Base-by-base conservation (phyloP, 2,329 filamentous ascomycete genomes). In the Cadophora gregata region DNA sequence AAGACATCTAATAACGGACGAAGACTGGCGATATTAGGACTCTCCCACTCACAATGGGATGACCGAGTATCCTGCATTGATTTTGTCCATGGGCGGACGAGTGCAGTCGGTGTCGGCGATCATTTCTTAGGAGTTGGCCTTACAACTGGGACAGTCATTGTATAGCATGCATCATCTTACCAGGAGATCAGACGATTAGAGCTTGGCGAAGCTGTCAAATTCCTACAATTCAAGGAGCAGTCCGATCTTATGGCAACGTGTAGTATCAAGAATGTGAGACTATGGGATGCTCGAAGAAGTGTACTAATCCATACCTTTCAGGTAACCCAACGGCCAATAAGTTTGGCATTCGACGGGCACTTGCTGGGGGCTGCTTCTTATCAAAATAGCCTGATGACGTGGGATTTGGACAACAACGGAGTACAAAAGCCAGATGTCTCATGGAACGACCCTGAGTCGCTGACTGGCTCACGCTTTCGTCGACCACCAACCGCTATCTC, bases 211-310 rank as follows among this genome's bases (percentile, higher is more conserved):
- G 24, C 71, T 2, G 73, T 79, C 33, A 75, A 67, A 38, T 69
- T 77, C n/a, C 62, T 80, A 60, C 42, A 68, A 36, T 79, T 80
- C 69, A 74, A 74, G 55, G 36, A 25, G 19, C 72, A 75, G 47
- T 71, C 71, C 1, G 70, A 77, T 62, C 53, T 77, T 7, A 45
- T 80, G 59, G 78, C 74, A 25, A 75, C 77, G 45, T 75, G 74
- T 51, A 76, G 77, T 8, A 56, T 74, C 51, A 75, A 73, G 59
- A 73, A 53, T 56, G 62, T 74, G 16, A 71, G 70, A 53, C 53
- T 80, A n/a, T 80, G 78, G 78, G 68, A 79, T 38, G 69, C 74
- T 65, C 68, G 70, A 19, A 56, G 48, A 1, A 63, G 65, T 0
- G 47, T 75, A 62, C 50, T 74, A 61, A 31, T 78, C 12, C 67